Evolutionary conservation across 805 yeast genomes (phyloP), one percentile per base, ranked within the genome.

Genomic region (Candida ipomoeae): DNA sequence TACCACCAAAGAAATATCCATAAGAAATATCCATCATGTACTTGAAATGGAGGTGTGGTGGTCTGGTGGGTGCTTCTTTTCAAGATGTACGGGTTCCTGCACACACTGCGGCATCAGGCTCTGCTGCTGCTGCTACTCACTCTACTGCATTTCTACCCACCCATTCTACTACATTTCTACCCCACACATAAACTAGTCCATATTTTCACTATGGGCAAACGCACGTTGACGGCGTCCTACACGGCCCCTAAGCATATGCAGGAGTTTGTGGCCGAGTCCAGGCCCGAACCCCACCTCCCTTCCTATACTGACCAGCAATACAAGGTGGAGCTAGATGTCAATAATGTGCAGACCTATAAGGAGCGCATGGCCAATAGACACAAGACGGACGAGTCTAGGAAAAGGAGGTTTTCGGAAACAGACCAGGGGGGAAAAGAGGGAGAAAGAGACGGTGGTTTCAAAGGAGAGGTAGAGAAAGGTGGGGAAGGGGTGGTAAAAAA

Each of bases 301-400:
- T 78, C 73, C 5, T 83, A 81, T 59, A 83, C 79, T 44, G 70
- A 64, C 51, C 70, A 73, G 52, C 55, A 64, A 43, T 64, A 58
- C 53, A 57, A 63, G 26, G 55, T 70, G 20, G 54, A 57, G n/a
- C 52, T 62, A 26, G 58, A 59, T 34, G 53, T 65, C 17, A 64
- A 59, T 48, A 53, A 50, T 31, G 44, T 51, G 29, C 49, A 52
- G 49, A 52, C 55, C 1, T 57, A 57, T 36, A 49, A 50, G 46
- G 52, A 57, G 46, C 50, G 61, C 11, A 54, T 57, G 57, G 48
- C 48, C n/a, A 39, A n/a, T n/a, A 8, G 41, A 20, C 15, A 10
- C 14, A 33, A 13, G n/a, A 33, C 15, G 2, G 35, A 33, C 18
- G 48, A 46, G 21, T 18, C 40, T 7, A 21, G 41, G 8, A 39